These are phyloP conservation scores for Hyparrhenia diplandra DNA, from an alignment of 176 grass and related monocot species.

Conservation along the genomic window DNA sequence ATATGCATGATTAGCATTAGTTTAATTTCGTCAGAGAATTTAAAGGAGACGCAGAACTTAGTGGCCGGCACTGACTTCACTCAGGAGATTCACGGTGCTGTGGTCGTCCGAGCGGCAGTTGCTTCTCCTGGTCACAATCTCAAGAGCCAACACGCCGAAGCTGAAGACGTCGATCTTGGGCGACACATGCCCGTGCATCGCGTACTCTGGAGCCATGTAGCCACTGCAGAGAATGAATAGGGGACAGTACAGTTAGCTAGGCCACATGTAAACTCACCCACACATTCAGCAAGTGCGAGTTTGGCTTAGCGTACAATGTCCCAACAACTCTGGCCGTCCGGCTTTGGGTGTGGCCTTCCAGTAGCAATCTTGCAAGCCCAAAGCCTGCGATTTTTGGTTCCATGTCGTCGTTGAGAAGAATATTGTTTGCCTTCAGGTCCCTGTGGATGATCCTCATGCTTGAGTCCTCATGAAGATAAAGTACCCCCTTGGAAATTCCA, in stretches of 20 bases:
- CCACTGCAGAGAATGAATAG: constrained; percentile 20
- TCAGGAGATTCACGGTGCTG: constrained; percentile 24
- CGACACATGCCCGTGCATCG: constrained; percentile 14
- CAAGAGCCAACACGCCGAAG: constrained; percentile 47
- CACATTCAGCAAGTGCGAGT: no score
- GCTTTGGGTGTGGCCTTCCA: constrained; percentile 12
- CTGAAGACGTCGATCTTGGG: constrained; percentile 52
- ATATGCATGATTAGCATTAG: no score
- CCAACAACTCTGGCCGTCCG: constrained; percentile 30
- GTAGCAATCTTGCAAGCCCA: constrained; percentile 32
- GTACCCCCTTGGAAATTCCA: constrained; percentile 40
- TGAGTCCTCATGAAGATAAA: constrained; percentile 51
- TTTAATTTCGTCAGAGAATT: no score
- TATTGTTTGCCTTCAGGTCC: constrained; percentile 42
- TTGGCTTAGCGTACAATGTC: constrained; percentile 16
- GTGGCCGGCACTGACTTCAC: constrained; percentile 41
- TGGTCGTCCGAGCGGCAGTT: constrained; percentile 7
- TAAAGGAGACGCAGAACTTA: no score
- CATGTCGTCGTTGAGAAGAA: constrained; percentile 31
- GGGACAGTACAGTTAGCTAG: not conserved
- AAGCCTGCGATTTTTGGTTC: constrained; percentile 43
- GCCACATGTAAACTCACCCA: not conserved
- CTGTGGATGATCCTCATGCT: constrained; percentile 46
- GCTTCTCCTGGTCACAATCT: constrained; percentile 42
- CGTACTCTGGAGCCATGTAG: constrained; percentile 49